Percentiles rank a stretch among this genome's conserved stretches.
Evolutionary conservation across 805 yeast species (phyloP).

Genomic region (Phaffomyces opuntiae): DNA sequence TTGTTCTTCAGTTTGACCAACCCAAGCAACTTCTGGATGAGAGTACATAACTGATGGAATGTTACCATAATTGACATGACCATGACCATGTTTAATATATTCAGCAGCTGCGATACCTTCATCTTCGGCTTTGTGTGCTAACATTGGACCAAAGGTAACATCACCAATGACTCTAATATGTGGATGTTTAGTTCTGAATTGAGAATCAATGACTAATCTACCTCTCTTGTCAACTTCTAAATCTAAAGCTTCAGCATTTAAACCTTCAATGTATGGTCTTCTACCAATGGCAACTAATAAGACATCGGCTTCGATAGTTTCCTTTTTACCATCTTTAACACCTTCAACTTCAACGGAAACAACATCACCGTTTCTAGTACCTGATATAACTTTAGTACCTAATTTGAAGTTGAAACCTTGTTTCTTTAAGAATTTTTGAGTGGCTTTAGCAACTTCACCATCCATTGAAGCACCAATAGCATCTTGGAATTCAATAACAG

Average conservation of each 20-base stretch:
- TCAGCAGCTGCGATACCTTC: constrained; percentile 99
- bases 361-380: constrained; percentile 79
- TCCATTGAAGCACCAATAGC: constrained; percentile 99
- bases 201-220: constrained; percentile 87
- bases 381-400: constrained; percentile 85
- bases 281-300: constrained; percentile 97
- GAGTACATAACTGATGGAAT: constrained; percentile 99
- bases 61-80: constrained; percentile 96
- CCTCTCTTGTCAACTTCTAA: constrained; percentile 89
- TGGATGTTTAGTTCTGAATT: constrained; percentile 85
- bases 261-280: constrained; percentile 91
- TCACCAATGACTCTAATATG: constrained; percentile 98
- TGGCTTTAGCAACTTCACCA: constrained; percentile 82
- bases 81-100: constrained; percentile 86
- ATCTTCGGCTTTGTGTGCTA: constrained; percentile 99
- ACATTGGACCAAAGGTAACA: constrained; percentile 97
- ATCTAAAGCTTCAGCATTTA: constrained; percentile 83
- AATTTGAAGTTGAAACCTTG: constrained; percentile 93
- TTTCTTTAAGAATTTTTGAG: constrained; percentile 85
- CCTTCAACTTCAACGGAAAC: constrained; percentile 87
- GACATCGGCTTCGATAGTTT: constrained; percentile 81
- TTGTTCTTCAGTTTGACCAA: constrained; percentile 93
- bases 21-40: constrained; percentile 99
- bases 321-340: constrained; percentile 78
- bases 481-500: constrained; percentile 83